Conservation (phyloP, 2,329 filamentous ascomycete species). For the Colletotrichum somersetense region DNA sequence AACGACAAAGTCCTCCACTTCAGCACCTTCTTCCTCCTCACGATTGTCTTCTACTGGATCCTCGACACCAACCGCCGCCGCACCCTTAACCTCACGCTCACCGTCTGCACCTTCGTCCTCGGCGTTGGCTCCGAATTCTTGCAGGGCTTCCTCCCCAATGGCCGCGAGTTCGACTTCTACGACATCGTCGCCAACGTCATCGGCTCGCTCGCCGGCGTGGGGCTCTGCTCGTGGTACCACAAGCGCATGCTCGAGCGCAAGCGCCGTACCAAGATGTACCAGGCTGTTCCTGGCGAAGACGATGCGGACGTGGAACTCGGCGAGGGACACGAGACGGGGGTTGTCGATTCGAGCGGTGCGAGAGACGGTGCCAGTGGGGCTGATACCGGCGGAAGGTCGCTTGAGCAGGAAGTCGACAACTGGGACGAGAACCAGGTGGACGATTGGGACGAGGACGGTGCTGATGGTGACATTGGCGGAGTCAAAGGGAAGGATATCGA, state of each 20-base stretch:
- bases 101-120: constrained; percentile 80
- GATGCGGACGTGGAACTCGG: constrained; percentile 83
- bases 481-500: constrained; percentile 47
- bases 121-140: constrained; percentile 82
- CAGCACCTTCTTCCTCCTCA: constrained; percentile 90
- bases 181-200: constrained; percentile 91
- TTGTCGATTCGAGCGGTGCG: constrained; percentile 53
- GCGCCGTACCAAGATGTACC: constrained; percentile 79
- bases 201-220: constrained; percentile 79
- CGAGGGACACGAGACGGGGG: constrained; percentile 75
- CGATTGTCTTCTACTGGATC: constrained; percentile 94
- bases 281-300: constrained; percentile 73
- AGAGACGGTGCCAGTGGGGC: constrained; percentile 45
- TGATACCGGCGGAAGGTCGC: constrained; percentile 46
- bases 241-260: constrained; percentile 93
- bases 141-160: constrained; percentile 81
- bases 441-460: constrained; percentile 68
- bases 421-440: constrained; percentile 88
- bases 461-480: constrained; percentile 47
- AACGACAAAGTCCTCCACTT: constrained; percentile 94
- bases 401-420: constrained; percentile 90
- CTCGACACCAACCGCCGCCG: constrained; percentile 90
- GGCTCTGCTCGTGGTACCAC: constrained; percentile 90
- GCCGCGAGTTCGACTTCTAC: constrained; percentile 78
- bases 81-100: constrained; percentile 83